phyloP scores from a whole-genome alignment of 2,329 filamentous ascomycete genomes.

The Paracamarosporium sp. region DNA sequence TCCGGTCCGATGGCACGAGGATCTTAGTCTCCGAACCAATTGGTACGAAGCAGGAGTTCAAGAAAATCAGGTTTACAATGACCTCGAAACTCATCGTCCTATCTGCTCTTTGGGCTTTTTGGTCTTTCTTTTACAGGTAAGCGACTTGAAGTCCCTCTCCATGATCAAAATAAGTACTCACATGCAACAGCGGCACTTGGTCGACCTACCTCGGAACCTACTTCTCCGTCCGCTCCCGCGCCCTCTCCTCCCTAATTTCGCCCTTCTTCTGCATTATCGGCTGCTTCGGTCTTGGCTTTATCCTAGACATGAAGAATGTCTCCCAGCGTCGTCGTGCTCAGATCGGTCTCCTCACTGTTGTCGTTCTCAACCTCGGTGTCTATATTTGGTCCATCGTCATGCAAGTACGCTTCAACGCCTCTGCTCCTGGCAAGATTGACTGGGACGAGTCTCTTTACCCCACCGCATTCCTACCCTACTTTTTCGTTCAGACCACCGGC shows the following conservation, averaged over 20 bases:
- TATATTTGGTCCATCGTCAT: slow-evolving; percentile 60
- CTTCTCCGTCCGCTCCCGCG: slow-evolving; percentile 53
- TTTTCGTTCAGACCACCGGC: slow-evolving; percentile 56
- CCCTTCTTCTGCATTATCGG: slow-evolving; percentile 60
- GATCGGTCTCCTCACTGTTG: slow-evolving; percentile 53
- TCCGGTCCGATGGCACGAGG: slow-evolving; percentile 54
- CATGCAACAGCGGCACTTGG: slow-evolving; percentile 49
- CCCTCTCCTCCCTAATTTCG: slow-evolving; percentile 54
- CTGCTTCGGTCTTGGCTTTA: slow-evolving; percentile 58
- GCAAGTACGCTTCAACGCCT: slow-evolving; percentile 50
- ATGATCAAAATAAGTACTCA: slow-evolving; percentile 3
- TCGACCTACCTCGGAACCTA: slow-evolving; percentile 55
- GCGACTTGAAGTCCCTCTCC: not conserved
- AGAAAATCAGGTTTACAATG: slow-evolving; percentile 48
- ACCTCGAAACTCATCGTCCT: slow-evolving; percentile 48
- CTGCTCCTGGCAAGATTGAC: slow-evolving; percentile 53
- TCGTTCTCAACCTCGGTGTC: slow-evolving; percentile 56
- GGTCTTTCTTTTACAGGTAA: slow-evolving; percentile 55
- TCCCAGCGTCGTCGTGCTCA: slow-evolving; percentile 60
- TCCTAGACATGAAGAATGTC: slow-evolving; percentile 72
- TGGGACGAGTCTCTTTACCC: slow-evolving; percentile 55
- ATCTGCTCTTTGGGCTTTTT: slow-evolving; percentile 53
- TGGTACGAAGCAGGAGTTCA: slow-evolving; percentile 48
- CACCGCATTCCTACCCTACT: slow-evolving; percentile 55
- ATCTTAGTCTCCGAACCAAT: slow-evolving; percentile 52